Percentiles rank a stretch among this genome's conserved stretches.
phyloP scores from a whole-genome alignment of 139 green algal genomes.

The Tetradesmus obliquus region DNA sequence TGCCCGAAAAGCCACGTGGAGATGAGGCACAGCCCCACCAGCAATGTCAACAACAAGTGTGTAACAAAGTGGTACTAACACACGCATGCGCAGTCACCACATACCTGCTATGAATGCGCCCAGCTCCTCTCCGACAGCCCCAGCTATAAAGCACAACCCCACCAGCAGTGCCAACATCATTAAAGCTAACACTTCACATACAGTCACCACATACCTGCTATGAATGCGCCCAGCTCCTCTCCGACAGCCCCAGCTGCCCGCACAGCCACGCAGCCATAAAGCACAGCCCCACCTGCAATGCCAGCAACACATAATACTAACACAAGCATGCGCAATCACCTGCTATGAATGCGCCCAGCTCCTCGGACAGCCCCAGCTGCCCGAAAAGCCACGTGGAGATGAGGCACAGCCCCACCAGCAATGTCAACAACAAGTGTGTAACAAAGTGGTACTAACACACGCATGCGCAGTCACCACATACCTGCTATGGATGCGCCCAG shows the following conservation, averaged over 20 bases:
- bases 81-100: conserved; percentile 53
- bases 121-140: too few relatives aligned
- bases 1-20: conserved; percentile 68
- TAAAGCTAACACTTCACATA: too few relatives aligned
- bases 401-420: too few relatives aligned
- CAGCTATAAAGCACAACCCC: too few relatives aligned
- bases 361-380: conserved; percentile 75
- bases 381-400: conserved; percentile 69
- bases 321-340: background rate
- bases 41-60: too few relatives aligned
- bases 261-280: conserved; percentile 73
- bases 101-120: too few relatives aligned
- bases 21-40: conserved; percentile 90
- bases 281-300: conserved; percentile 81
- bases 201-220: too few relatives aligned
- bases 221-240: conserved; percentile 93
- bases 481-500: conserved; percentile 95
- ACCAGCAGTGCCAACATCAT: too few relatives aligned
- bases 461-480: too few relatives aligned
- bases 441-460: too few relatives aligned
- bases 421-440: too few relatives aligned
- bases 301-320: background rate
- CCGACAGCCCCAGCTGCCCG: conserved; percentile 77
- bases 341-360: conserved; percentile 84
- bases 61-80: background rate